A percentile compares a stretch with the other conserved stretches of the same genome.
Evolutionary conservation across 1,284 basidiomycete species (phyloP).

Genomic region (Apiotrichum akiyoshidainum): DNA sequence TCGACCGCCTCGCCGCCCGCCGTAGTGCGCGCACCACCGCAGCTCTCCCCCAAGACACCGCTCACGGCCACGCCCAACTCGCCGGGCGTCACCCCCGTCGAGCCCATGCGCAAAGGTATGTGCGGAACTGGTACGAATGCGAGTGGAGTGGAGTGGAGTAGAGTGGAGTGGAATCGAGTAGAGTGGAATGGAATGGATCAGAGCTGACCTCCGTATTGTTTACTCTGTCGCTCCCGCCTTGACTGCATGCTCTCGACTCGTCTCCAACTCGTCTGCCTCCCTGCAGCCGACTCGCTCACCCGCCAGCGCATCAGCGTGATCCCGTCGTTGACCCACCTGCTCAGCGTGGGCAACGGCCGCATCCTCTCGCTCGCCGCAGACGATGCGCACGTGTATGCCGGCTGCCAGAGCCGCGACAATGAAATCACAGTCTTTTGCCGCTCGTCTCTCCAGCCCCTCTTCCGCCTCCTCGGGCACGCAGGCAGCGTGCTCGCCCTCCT

Average conservation of each 20-base stretch:
- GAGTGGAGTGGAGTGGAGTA: neutral
- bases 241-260: neutral
- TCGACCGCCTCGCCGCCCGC: no score
- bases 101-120: constrained; percentile 6
- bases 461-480: constrained; percentile 77
- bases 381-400: constrained; percentile 71
- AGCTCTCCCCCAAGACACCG: no score
- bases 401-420: constrained; percentile 73
- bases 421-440: constrained; percentile 73
- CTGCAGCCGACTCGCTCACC: constrained; percentile 42
- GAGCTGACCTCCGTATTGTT: neutral
- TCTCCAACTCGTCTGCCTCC: neutral
- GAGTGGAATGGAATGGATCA: neutral
- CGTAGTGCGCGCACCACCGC: no score
- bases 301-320: constrained; percentile 45
- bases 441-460: constrained; percentile 63
- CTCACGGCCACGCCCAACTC: neutral
- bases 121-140: no score
- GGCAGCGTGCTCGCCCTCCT: constrained; percentile 80
- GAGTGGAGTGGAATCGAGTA: neutral
- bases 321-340: constrained; percentile 47
- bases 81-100: neutral
- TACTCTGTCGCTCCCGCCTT: neutral
- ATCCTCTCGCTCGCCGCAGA: constrained; percentile 74
- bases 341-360: constrained; percentile 43